A percentile compares a stretch with the other conserved stretches of the same genome.
phyloP scores from a whole-genome alignment of 2,329 filamentous ascomycete genomes.

The Metarhizium album region DNA sequence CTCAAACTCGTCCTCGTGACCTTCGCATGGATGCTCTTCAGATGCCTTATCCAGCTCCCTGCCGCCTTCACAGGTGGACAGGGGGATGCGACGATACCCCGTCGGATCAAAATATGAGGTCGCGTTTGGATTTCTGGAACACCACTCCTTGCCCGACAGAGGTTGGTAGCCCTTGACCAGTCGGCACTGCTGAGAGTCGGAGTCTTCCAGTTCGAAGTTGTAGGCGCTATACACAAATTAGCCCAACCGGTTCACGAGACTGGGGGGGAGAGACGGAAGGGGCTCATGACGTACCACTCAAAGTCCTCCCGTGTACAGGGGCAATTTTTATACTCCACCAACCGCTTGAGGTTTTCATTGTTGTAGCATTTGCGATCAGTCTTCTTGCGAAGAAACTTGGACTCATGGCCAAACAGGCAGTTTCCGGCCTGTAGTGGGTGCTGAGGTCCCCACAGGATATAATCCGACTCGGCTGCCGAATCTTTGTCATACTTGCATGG shows the following conservation, averaged over 20 bases:
- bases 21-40: constrained; percentile 49
- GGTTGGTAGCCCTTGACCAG: constrained; percentile 66
- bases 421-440: constrained; percentile 70
- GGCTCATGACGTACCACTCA: constrained; percentile 57
- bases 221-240: constrained; percentile 54
- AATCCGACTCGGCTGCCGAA: constrained; percentile 46
- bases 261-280: neutral
- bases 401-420: constrained; percentile 86
- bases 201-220: constrained; percentile 73
- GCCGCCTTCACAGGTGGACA: constrained; percentile 77
- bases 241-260: neutral
- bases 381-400: constrained; percentile 86
- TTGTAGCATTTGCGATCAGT: constrained; percentile 73
- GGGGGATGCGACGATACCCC: constrained; percentile 79
- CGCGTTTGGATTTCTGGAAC: constrained; percentile 51
- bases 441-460: constrained; percentile 76
- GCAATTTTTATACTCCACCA: constrained; percentile 70
- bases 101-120: constrained; percentile 74
- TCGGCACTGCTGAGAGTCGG: constrained; percentile 63
- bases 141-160: constrained; percentile 38
- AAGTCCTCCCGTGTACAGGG: constrained; percentile 76
- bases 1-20: constrained; percentile 73
- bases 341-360: constrained; percentile 55
- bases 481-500: constrained; percentile 60
- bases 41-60: constrained; percentile 60